phyloP scores from a whole-genome alignment of 371 early-diverging fungal species.

The Nematocida ausubeli region DNA sequence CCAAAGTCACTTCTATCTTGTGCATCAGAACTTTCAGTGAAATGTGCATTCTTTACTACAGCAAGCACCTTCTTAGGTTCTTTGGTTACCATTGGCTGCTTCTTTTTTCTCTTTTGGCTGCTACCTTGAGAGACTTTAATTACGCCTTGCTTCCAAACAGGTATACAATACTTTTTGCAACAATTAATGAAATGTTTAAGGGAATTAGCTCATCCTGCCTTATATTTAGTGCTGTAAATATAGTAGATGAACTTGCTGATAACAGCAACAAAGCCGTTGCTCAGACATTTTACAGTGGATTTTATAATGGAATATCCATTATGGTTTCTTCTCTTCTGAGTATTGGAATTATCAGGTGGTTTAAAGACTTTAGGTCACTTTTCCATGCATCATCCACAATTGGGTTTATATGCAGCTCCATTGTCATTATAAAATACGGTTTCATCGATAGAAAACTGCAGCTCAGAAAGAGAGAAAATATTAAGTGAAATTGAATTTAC shows the following conservation, averaged over 20 bases:
- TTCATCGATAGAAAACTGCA: slow-evolving; percentile 12
- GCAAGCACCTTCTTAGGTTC: slow-evolving; percentile 50
- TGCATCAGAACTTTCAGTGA: slow-evolving; percentile 53
- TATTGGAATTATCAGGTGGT: slow-evolving; percentile 4
- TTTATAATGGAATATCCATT: slow-evolving; percentile 51
- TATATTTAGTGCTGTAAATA: slow-evolving; percentile 48
- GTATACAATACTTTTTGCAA: slow-evolving; percentile 16
- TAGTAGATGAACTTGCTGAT: slow-evolving; percentile 33
- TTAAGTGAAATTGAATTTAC: neutral
- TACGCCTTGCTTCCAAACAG: slow-evolving; percentile 24
- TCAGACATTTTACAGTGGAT: slow-evolving; percentile 48
- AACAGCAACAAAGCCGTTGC: slow-evolving; percentile 38
- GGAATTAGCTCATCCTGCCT: slow-evolving; percentile 53
- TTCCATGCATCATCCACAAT: slow-evolving; percentile 38
- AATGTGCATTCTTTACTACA: slow-evolving; percentile 48
- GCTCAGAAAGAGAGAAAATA: neutral
- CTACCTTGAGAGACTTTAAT: slow-evolving; percentile 51
- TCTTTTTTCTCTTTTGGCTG: slow-evolving; percentile 27
- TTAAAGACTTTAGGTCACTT: slow-evolving; percentile 48
- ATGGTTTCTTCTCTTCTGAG: slow-evolving; percentile 40
- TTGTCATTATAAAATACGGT: slow-evolving; percentile 48
- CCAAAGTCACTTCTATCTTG: slow-evolving; percentile 33
- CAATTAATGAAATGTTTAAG: slow-evolving; percentile 33
- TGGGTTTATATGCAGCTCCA: slow-evolving; percentile 21
- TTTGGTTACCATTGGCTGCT: slow-evolving; percentile 56